phyloP scores from a whole-genome alignment of 1,284 basidiomycete species.

The Fistulina hepatica region DNA sequence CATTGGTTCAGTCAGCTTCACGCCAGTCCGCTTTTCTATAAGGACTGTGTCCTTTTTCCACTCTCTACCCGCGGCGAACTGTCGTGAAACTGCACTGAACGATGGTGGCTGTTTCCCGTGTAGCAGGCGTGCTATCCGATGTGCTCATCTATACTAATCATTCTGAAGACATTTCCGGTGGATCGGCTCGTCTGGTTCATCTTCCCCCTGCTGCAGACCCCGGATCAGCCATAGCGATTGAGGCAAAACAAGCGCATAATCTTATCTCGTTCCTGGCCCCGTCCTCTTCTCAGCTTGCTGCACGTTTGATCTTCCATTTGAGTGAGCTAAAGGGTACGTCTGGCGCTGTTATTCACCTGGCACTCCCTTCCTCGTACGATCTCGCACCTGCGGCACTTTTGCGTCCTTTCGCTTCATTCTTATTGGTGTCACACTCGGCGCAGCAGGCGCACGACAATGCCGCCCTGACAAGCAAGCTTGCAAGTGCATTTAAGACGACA shows the following conservation, averaged over 20 bases:
- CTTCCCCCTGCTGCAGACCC: constrained; percentile 54
- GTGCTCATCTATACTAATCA: constrained; percentile 49
- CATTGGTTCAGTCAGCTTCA: no score
- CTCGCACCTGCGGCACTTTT: constrained; percentile 49
- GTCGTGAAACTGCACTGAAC: no score
- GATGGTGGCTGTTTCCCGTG: constrained; percentile 55
- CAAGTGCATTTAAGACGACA: constrained; percentile 28
- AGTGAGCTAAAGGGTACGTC: constrained; percentile 41
- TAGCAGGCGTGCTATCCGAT: constrained; percentile 62
- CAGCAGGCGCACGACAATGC: constrained; percentile 67
- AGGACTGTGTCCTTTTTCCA: no score
- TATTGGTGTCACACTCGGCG: constrained; percentile 50
- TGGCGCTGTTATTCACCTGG: constrained; percentile 42
- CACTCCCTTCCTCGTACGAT: constrained; percentile 42
- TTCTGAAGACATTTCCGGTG: no score
- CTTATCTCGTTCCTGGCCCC: constrained; percentile 44
- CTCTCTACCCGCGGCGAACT: no score
- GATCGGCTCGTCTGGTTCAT: no score
- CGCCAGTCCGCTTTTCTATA: no score
- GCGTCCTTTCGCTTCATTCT: constrained; percentile 46
- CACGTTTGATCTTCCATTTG: constrained; percentile 46
- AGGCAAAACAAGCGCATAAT: constrained; percentile 22
- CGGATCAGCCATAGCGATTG: constrained; percentile 40
- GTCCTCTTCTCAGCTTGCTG: constrained; percentile 34
- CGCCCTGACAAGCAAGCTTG: constrained; percentile 47